phyloP scores from a whole-genome alignment of 2,329 filamentous ascomycete species.

The Capronia coronata region DNA sequence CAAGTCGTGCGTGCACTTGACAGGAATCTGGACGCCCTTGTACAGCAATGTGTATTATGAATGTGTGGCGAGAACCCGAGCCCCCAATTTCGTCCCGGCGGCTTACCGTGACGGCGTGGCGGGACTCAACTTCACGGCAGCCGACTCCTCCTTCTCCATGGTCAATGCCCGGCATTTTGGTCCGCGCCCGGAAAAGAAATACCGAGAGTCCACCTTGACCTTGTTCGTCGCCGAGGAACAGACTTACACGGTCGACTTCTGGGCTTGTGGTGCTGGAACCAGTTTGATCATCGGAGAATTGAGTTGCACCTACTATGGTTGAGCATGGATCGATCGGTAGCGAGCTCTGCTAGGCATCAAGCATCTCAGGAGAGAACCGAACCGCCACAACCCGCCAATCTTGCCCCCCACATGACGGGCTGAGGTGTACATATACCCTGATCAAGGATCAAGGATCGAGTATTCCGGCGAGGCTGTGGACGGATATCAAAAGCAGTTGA shows the following conservation, averaged over 20 bases:
- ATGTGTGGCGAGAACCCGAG: conserved; percentile 7
- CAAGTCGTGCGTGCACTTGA: conserved; percentile 5
- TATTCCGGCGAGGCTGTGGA: too few relatives aligned
- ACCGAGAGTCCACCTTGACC: conserved; percentile 4
- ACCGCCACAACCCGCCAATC: too few relatives aligned
- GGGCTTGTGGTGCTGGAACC: conserved; percentile 9
- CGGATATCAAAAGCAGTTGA: too few relatives aligned
- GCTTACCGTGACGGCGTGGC: background rate
- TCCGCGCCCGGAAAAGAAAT: conserved; percentile 1
- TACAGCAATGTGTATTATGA: conserved; percentile 8
- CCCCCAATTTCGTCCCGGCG: conserved; percentile 1
- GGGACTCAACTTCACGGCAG: conserved; percentile 7
- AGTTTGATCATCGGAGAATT: conserved; percentile 9
- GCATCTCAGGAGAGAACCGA: too few relatives aligned
- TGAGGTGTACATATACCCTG: too few relatives aligned
- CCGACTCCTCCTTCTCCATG: conserved; percentile 3
- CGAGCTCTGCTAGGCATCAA: too few relatives aligned
- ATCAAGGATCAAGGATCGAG: too few relatives aligned
- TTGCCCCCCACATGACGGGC: too few relatives aligned
- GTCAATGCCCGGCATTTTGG: conserved; percentile 4
- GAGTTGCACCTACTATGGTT: conserved; percentile 10
- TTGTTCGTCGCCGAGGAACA: conserved; percentile 7
- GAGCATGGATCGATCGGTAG: background rate
- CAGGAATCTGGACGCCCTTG: conserved; percentile 7
- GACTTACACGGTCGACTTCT: conserved; percentile 9